A percentile compares a stretch with the other conserved stretches of the same genome.
Evolutionary conservation across 345 rosid genomes (phyloP).

Genomic region (Aurinia saxatilis): DNA sequence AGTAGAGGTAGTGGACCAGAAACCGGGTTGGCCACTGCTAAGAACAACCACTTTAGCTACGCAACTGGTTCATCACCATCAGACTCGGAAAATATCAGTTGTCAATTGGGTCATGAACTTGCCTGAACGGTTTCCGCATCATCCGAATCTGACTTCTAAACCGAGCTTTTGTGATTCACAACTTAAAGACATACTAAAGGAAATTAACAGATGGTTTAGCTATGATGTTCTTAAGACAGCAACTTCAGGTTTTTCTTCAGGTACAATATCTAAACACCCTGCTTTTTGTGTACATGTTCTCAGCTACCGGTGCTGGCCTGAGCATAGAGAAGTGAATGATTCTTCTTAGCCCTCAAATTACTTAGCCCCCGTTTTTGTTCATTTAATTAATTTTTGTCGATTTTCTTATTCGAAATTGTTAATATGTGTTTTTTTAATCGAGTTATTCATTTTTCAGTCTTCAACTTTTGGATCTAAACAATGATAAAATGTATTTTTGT

Average conservation of each 20-base stretch:
- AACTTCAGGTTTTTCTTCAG: constrained; percentile 67
- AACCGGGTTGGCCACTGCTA: constrained; percentile 88
- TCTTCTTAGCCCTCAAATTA: no score
- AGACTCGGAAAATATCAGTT: constrained; percentile 47
- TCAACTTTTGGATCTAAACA: no score
- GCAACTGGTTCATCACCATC: constrained; percentile 25
- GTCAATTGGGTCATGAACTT: constrained; percentile 87
- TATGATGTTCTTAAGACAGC: constrained; percentile 53
- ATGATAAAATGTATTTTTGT: no score
- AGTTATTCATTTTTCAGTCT: no score
- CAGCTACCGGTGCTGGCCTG: no score
- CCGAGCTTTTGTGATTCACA: constrained; percentile 22
- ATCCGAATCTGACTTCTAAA: constrained; percentile 18
- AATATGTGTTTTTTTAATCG: no score
- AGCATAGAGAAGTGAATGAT: no score
- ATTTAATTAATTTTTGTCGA: no score
- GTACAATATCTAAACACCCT: constrained; percentile 25
- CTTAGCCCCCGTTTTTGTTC: no score
- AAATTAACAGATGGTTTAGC: constrained; percentile 44
- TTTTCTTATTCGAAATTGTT: no score
- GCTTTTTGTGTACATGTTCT: not conserved
- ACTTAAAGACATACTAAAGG: constrained; percentile 34
- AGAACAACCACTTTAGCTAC: constrained; percentile 33
- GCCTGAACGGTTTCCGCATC: constrained; percentile 51
- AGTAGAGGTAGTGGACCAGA: constrained; percentile 42